phyloP scores from a whole-genome alignment of 495 filamentous ascomycete genomes.

The Podospora anserina region DNA sequence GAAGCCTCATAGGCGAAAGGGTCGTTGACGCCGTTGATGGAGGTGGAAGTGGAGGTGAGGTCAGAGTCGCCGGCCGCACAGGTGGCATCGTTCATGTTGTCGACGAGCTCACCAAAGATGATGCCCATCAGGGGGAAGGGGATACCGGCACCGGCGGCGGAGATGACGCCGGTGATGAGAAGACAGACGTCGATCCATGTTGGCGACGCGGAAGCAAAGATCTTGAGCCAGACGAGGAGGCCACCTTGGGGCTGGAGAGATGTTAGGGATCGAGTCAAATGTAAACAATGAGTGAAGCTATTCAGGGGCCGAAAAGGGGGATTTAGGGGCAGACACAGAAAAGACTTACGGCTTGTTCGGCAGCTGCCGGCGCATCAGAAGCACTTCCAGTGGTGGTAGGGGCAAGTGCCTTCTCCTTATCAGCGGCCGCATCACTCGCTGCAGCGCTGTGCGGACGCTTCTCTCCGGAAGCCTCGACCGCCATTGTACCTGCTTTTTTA shows the following conservation, averaged over 20 bases:
- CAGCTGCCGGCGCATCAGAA: not conserved
- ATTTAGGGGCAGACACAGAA: not conserved
- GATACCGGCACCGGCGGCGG: slow-evolving; percentile 60
- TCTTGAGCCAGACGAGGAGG: slow-evolving; percentile 18
- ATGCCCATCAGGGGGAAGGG: slow-evolving; percentile 68
- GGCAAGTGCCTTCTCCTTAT: not conserved
- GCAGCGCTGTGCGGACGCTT: slow-evolving; percentile 10
- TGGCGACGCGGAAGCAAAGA: slow-evolving; percentile 35
- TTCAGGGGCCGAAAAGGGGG: slow-evolving; percentile 1
- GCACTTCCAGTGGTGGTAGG: not conserved
- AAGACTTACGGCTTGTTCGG: not conserved
- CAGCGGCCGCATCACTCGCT: not conserved
- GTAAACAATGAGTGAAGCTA: slow-evolving; percentile 3
- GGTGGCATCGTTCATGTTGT: slow-evolving; percentile 61
- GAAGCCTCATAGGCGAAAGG: slow-evolving; percentile 26
- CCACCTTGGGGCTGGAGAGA: not conserved
- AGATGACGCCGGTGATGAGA: slow-evolving; percentile 50
- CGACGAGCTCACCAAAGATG: slow-evolving; percentile 64
- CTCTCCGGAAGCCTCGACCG: slow-evolving; percentile 11
- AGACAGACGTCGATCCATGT: slow-evolving; percentile 45
- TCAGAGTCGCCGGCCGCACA: slow-evolving; percentile 37
- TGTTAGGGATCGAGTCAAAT: not conserved
- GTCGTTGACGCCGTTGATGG: slow-evolving; percentile 16
- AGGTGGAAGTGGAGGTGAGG: slow-evolving; percentile 20
- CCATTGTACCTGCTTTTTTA: not conserved